Evolutionary conservation across 129 eudicot species (phyloP), one percentile per base, ranked within the genome.

Genomic region (Cynara cardunculus): DNA sequence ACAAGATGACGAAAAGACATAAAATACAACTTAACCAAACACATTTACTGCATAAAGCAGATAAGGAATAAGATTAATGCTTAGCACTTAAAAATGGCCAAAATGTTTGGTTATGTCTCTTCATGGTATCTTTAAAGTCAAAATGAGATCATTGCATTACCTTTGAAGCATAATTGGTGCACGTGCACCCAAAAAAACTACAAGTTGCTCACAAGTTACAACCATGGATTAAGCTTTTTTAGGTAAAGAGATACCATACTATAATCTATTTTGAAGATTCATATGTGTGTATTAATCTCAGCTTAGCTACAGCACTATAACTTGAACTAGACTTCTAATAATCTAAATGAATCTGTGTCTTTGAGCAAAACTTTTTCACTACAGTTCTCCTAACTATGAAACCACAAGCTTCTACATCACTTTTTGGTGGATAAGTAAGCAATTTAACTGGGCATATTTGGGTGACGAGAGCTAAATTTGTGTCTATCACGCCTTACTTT

Each of bases 41-140:
- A 53, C 69, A 56, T 53, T 75, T 53, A 75, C 46, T 56, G 46
- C 79, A 53, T 46, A 39, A 78, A 56, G 28, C 39, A 41, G 44
- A 79, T 46, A 79, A 12, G 72, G 4, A 34, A 37, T 78, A 67
- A 18, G 19, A 66, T 67, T 22, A 66, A 25, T 5, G 2, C 24
- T 56, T 5, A 56, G n/a, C 65, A 18, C 65, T 56, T 56, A 56
- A 2, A 56, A 56, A 56, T 44, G 11, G 22, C 72, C 59, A 32
- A 77, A 16, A 39, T 67, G 67, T 26, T 67, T 18, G 6, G 67
- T 32, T 37, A 59, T 37, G 32, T 22, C 11, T 6, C 46, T 53
- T 69, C 30, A 27, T 25, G 37, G 9, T 68, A 34, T 39, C 67
- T 26, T 25, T 27, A 44, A 39, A 39, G 44, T 78, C 28, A 39